A percentile compares a stretch with the other conserved stretches of the same genome.
phyloP scores from a whole-genome alignment of 768 basidiomycete species.

The Russula sp. region DNA sequence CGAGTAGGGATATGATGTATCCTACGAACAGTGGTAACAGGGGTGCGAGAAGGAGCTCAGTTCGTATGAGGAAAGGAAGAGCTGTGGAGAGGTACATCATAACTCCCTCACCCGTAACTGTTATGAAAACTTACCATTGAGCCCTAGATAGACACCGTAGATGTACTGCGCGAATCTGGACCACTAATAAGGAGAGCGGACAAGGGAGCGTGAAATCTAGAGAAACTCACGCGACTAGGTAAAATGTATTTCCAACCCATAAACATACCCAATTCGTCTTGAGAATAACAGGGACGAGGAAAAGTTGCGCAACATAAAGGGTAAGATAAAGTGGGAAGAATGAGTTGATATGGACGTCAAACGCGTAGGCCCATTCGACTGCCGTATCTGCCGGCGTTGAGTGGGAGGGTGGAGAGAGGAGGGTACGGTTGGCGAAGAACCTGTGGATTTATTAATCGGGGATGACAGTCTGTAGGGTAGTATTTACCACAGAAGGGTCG shows the following conservation, averaged over 20 bases:
- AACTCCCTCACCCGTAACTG: not conserved
- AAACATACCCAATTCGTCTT: constrained; percentile 92
- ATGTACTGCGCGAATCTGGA: constrained; percentile 84
- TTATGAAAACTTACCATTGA: constrained; percentile 57
- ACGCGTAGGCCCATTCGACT: constrained; percentile 93
- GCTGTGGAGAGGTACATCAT: constrained; percentile 45
- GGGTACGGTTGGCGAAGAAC: constrained; percentile 67
- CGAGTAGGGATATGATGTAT: constrained; percentile 82
- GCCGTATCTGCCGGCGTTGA: constrained; percentile 63
- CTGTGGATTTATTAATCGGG: constrained; percentile 38
- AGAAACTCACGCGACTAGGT: constrained; percentile 71
- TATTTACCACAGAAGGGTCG: constrained; percentile 73
- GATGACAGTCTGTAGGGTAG: not conserved
- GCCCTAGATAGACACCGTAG: constrained; percentile 86
- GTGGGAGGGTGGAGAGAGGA: constrained; percentile 70
- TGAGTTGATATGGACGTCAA: constrained; percentile 95
- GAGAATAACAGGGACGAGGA: constrained; percentile 79
- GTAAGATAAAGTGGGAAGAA: constrained; percentile 94
- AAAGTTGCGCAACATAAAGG: constrained; percentile 84
- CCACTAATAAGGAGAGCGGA: constrained; percentile 2
- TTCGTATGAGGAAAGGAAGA: constrained; percentile 89
- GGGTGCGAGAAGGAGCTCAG: constrained; percentile 88
- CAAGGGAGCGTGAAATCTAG: constrained; percentile 35
- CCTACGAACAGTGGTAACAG: constrained; percentile 81
- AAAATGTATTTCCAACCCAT: constrained; percentile 88